phyloP scores from a whole-genome alignment of 306 rosid species.

The Rosa chinensis region DNA sequence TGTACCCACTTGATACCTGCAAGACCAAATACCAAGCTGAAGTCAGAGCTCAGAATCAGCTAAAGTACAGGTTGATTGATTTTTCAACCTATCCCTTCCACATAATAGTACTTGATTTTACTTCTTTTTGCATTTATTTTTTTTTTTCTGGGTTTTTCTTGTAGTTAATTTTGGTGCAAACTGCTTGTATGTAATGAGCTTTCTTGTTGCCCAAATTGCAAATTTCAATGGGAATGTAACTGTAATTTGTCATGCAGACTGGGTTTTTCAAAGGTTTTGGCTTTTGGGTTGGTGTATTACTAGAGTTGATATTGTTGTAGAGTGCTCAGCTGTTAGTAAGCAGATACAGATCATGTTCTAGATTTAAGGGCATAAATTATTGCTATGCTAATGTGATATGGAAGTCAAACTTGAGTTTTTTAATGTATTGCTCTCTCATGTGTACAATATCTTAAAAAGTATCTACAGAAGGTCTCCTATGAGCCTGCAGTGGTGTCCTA shows the following conservation, averaged over 20 bases:
- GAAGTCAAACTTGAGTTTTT: neutral
- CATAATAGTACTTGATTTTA: constrained; percentile 1
- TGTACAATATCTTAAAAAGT: neutral
- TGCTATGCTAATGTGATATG: neutral
- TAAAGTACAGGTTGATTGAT: constrained; percentile 63
- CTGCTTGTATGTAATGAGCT: neutral
- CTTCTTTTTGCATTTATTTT: neutral
- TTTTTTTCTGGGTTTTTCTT: neutral
- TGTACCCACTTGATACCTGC: constrained; percentile 96
- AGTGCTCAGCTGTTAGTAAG: neutral
- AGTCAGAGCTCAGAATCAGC: constrained; percentile 63
- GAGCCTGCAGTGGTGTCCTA: neutral
- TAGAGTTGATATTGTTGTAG: neutral
- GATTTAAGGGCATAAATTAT: neutral
- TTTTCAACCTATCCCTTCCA: neutral
- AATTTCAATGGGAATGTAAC: neutral
- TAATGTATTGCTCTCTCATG: neutral
- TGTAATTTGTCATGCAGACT: neutral
- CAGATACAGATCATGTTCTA: neutral
- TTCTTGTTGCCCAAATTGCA: neutral
- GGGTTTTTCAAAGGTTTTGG: neutral
- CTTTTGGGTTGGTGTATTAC: neutral
- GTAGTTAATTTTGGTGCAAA: neutral
- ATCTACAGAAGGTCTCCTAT: neutral
- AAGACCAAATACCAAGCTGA: constrained; percentile 98